Conservation (phyloP, 768 basidiomycete species). For the Leccinum pellstonianum region DNA sequence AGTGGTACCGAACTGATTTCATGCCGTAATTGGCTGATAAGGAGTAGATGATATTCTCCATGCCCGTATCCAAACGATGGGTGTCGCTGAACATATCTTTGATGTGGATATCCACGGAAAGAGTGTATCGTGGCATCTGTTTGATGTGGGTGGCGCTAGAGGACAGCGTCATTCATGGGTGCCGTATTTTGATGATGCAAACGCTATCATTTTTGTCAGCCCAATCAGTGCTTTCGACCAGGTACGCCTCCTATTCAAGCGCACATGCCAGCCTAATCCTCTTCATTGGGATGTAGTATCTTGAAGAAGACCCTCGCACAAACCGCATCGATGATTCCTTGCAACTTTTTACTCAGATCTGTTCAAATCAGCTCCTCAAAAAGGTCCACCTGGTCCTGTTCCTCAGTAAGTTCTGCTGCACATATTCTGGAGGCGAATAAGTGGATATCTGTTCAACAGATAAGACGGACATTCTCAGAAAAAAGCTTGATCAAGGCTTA, state of each 20-base stretch:
- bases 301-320: slow-evolving; percentile 82
- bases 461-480: slow-evolving; percentile 74
- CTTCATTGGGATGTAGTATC: slow-evolving; percentile 48
- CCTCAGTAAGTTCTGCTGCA: slow-evolving; percentile 43
- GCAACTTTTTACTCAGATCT: slow-evolving; percentile 85
- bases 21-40: slow-evolving; percentile 28
- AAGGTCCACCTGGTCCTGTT: slow-evolving; percentile 61
- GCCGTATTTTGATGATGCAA: slow-evolving; percentile 64
- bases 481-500: slow-evolving; percentile 69
- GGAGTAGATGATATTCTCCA: slow-evolving; percentile 77
- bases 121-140: slow-evolving; percentile 70
- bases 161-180: slow-evolving; percentile 78
- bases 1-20: slow-evolving; percentile 21
- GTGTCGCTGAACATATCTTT: slow-evolving; percentile 80
- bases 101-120: slow-evolving; percentile 80
- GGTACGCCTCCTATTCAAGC: slow-evolving; percentile 33
- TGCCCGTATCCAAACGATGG: slow-evolving; percentile 90
- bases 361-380: slow-evolving; percentile 76
- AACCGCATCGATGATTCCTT: slow-evolving; percentile 87
- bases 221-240: slow-evolving; percentile 81
- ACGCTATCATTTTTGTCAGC: slow-evolving; percentile 78
- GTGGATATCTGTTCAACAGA: slow-evolving; percentile 38
- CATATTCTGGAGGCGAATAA: neutral
- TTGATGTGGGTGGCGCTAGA: slow-evolving; percentile 69
- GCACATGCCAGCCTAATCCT: neutral